A percentile compares a stretch with the other conserved stretches of the same genome.
Conservation (phyloP, 805 yeast genomes). For the Lachancea cidri region DNA sequence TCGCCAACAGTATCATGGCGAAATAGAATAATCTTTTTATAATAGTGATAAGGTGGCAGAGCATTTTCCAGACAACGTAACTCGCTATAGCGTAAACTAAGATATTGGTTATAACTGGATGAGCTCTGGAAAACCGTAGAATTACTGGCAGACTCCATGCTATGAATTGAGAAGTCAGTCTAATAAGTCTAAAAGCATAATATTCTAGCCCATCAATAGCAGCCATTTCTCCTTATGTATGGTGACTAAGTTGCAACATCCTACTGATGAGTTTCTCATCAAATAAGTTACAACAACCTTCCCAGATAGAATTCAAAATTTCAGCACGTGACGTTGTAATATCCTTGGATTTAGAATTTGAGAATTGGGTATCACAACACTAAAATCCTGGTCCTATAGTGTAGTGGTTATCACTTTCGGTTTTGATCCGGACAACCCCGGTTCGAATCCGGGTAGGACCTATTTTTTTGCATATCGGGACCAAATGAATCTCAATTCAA, state of each 20-base stretch:
- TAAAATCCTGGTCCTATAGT: constrained; percentile 35
- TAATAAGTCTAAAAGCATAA: too few species aligned
- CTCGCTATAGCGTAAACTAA: constrained; percentile 18
- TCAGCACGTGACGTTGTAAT: too few species aligned
- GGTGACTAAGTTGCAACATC: too few species aligned
- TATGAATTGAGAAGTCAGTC: neutral
- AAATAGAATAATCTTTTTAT: constrained; percentile 24
- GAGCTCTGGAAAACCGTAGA: constrained; percentile 21
- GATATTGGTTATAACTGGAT: constrained; percentile 30
- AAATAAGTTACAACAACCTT: too few species aligned
- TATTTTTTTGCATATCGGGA: constrained; percentile 29
- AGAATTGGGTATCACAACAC: neutral
- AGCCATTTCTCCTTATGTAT: too few species aligned
- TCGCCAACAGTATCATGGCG: constrained; percentile 12
- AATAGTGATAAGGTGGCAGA: constrained; percentile 28
- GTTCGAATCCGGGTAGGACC: constrained; percentile 87
- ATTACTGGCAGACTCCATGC: constrained; percentile 13
- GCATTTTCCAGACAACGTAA: constrained; percentile 23
- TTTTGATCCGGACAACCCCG: constrained; percentile 68
- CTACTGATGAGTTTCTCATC: too few species aligned
- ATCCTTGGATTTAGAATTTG: too few species aligned
- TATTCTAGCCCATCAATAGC: neutral
- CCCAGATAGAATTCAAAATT: too few species aligned
- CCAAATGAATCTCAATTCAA: too few species aligned
- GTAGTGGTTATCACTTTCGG: constrained; percentile 60